Percentiles rank a stretch among this genome's conserved stretches.
Evolutionary conservation across 805 yeast genomes (phyloP).

Genomic region (Osmozyma mogii): DNA sequence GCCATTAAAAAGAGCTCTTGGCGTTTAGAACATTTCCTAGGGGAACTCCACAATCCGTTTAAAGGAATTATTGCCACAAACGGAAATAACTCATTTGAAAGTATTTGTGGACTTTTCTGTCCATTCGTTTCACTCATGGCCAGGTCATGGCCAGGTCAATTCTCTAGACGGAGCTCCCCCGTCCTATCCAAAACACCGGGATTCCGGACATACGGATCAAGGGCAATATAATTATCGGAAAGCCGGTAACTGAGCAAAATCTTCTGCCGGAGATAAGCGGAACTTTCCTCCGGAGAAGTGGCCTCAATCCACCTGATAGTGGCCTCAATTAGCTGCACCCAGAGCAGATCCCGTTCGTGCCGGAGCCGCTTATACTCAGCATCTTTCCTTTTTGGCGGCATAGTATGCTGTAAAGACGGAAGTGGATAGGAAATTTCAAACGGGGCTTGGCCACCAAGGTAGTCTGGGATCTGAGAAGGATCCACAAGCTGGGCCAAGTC

Average conservation of each 20-base stretch:
- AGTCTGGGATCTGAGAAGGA: constrained; percentile 51
- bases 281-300: constrained; percentile 41
- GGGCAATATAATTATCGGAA: constrained; percentile 51
- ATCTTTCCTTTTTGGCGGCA: constrained; percentile 21
- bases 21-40: no score
- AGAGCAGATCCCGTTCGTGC: constrained; percentile 47
- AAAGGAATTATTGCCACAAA: no score
- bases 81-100: no score
- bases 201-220: constrained; percentile 80
- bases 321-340: constrained; percentile 46
- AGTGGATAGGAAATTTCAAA: constrained; percentile 50
- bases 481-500: constrained; percentile 64
- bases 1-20: no score
- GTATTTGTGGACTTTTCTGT: no score
- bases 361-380: constrained; percentile 34
- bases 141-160: no score
- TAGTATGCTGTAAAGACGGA: constrained; percentile 54
- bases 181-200: constrained; percentile 74
- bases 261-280: constrained; percentile 45
- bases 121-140: no score
- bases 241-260: constrained; percentile 44
- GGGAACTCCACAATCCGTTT: no score
- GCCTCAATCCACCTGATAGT: constrained; percentile 78
- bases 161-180: no score
- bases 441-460: constrained; percentile 66